These are phyloP conservation scores for Apiospora phragmitis DNA, from an alignment of 2,329 filamentous ascomycete genomes.

Conservation along the genomic window DNA sequence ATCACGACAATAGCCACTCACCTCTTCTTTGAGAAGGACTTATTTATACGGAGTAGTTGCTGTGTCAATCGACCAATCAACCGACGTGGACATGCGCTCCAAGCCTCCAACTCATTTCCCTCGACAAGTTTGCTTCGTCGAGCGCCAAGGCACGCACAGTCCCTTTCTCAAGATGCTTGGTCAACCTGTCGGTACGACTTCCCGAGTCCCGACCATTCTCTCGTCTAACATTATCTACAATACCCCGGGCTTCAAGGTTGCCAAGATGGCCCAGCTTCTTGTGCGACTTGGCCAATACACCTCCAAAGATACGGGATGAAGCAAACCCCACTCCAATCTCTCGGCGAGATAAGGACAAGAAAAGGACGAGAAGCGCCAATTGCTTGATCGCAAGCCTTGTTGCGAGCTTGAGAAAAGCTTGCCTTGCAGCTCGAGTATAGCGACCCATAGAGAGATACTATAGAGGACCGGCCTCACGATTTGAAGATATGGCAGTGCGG, in stretches of 20 bases:
- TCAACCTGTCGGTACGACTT: neutral
- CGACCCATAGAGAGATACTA: neutral
- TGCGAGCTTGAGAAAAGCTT: neutral
- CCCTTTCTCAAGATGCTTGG: neutral
- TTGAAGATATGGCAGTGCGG: neutral
- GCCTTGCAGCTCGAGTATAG: neutral
- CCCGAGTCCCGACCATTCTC: neutral
- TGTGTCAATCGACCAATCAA: neutral
- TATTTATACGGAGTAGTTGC: neutral
- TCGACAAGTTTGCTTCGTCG: neutral
- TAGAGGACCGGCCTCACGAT: neutral
- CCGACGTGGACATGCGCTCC: neutral
- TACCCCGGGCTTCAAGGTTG: neutral
- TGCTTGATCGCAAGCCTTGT: neutral
- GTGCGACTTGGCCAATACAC: neutral
- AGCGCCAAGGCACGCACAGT: neutral
- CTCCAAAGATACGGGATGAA: neutral
- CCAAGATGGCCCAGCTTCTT: neutral
- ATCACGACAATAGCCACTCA: neutral
- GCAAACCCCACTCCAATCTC: neutral
- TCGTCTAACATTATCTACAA: neutral
- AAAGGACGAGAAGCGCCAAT: neutral
- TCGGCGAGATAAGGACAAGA: constrained; percentile 4
- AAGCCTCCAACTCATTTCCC: neutral
- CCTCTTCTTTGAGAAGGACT: neutral